These are phyloP conservation scores for Aspergillus sclerotiicarbonarius DNA, from an alignment of 495 filamentous ascomycete genomes.

Conservation along the genomic window DNA sequence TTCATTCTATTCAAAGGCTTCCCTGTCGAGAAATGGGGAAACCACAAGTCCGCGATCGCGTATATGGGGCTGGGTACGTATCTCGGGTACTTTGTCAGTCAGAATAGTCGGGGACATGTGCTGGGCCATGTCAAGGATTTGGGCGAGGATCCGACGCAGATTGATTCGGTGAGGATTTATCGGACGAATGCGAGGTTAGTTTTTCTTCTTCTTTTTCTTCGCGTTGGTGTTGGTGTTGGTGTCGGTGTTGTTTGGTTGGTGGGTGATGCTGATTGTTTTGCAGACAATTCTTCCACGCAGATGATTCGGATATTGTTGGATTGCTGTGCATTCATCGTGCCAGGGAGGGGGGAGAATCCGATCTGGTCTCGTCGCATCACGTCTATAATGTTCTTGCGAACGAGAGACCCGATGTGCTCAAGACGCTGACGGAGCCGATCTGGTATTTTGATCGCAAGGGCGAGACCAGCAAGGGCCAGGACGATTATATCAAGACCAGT, in stretches of 20 bases:
- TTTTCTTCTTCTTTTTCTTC: not conserved
- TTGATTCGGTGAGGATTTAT: slow-evolving; percentile 83
- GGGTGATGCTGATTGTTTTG: slow-evolving; percentile 5
- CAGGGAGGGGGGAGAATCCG: slow-evolving; percentile 79
- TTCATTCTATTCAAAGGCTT: slow-evolving; percentile 89
- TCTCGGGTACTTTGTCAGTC: slow-evolving; percentile 80
- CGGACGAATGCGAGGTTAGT: slow-evolving; percentile 76
- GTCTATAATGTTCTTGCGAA: slow-evolving; percentile 77
- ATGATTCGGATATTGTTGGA: slow-evolving; percentile 80
- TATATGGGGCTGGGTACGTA: slow-evolving; percentile 91
- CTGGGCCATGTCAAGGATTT: slow-evolving; percentile 90
- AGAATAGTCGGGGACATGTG: slow-evolving; percentile 86
- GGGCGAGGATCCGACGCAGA: slow-evolving; percentile 75
- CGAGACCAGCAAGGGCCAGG: slow-evolving; percentile 69
- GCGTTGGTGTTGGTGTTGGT: not conserved
- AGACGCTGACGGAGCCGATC: slow-evolving; percentile 69
- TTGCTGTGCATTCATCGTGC: slow-evolving; percentile 79
- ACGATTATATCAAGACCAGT: slow-evolving; percentile 69
- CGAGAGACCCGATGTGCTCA: slow-evolving; percentile 75
- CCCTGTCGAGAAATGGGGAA: slow-evolving; percentile 73
- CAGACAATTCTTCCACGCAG: slow-evolving; percentile 76
- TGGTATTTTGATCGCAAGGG: slow-evolving; percentile 98
- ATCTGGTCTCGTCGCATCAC: slow-evolving; percentile 74
- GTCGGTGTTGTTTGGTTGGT: too few species aligned
- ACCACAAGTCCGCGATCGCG: slow-evolving; percentile 75